Base-by-base conservation (phyloP, 257 asterid species). In the Capsicum rhomboideum region DNA sequence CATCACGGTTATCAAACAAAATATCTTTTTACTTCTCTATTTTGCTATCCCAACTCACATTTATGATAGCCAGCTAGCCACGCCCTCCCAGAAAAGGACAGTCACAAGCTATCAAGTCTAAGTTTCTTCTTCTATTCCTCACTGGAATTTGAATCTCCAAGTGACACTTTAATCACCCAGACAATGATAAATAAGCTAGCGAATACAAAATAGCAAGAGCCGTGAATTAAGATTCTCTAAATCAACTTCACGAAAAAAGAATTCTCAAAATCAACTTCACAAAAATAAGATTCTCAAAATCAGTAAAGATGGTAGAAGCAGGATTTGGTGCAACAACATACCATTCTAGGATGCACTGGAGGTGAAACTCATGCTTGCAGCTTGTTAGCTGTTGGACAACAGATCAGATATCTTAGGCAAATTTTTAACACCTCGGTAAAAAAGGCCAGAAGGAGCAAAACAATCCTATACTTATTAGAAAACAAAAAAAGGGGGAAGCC, bases 261-360 rank as follows among this genome's bases (percentile, higher is more conserved):
- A 46, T 13, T 28, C 17, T 50, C 42, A 4, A 31, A 50, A 50
- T 26, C 28, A 78, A 67, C 49, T 34, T 67, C 50, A 4, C 23
- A 2, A 77, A 46, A 75, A 20, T 49, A 23, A 40, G 55, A 46
- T 13, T 28, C 17, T 50, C 42, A 4, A 31, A 50, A 50, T 26
- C 28, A 37, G 13, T 28, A 77, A 55, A 14, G 34, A 20, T 16
- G 28, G 59, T 18, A 23, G 31, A 75, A 21, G 56, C 40, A 78
- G 31, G 21, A 34, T 58, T 16, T 64, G 21, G 46, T 74, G 40
- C 80, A 67, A 8, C 17, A 12, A 21, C 95, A 21, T 89, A 94
- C 99, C 99, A 96, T 89, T 96, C 99, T n/a, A 96, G 96, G 87
- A 96, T 85, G 90, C 99, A 96, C 68, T 96, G 99, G 61, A 96